Evolutionary conservation across 1,284 basidiomycete genomes (phyloP).

Genomic region (Singerocomus inundabilis): DNA sequence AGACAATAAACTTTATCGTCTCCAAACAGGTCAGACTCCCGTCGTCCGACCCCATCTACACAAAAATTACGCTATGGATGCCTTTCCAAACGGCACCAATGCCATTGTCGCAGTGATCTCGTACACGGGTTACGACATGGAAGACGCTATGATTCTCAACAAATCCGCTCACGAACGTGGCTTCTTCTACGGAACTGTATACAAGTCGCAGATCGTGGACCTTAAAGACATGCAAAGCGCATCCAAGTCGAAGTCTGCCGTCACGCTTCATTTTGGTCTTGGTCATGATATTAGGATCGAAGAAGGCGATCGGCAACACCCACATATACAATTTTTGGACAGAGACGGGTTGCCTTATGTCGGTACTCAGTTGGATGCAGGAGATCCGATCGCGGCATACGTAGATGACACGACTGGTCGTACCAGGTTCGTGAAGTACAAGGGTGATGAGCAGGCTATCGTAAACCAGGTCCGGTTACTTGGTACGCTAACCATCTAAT

Average conservation of each 20-base stretch:
- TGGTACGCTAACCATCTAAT: conserved; percentile 46
- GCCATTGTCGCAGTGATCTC: conserved; percentile 99
- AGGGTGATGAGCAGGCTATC: conserved; percentile 92
- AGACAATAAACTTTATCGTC: conserved; percentile 97
- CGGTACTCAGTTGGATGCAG: conserved; percentile 69
- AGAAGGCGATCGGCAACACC: conserved; percentile 55
- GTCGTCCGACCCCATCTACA: conserved; percentile 92
- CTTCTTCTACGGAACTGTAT: conserved; percentile 95
- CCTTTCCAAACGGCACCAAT: conserved; percentile 98
- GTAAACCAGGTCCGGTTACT: conserved; percentile 92
- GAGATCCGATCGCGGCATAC: conserved; percentile 85
- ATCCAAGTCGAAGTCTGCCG: conserved; percentile 49
- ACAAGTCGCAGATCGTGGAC: conserved; percentile 94
- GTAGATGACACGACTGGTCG: conserved; percentile 83
- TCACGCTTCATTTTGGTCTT: conserved; percentile 84
- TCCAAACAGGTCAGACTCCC: conserved; percentile 95
- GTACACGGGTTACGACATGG: conserved; percentile 99
- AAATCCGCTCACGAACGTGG: conserved; percentile 98
- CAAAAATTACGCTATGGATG: conserved; percentile 97
- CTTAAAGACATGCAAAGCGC: conserved; percentile 79
- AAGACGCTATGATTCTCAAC: conserved; percentile 99
- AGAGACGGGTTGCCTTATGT: conserved; percentile 83
- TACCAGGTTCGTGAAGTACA: conserved; percentile 92
- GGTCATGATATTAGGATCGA: conserved; percentile 70
- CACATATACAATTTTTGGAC: conserved; percentile 67